phyloP scores from a whole-genome alignment of 2,329 filamentous ascomycete genomes.

The Penicillium sclerotigenum region DNA sequence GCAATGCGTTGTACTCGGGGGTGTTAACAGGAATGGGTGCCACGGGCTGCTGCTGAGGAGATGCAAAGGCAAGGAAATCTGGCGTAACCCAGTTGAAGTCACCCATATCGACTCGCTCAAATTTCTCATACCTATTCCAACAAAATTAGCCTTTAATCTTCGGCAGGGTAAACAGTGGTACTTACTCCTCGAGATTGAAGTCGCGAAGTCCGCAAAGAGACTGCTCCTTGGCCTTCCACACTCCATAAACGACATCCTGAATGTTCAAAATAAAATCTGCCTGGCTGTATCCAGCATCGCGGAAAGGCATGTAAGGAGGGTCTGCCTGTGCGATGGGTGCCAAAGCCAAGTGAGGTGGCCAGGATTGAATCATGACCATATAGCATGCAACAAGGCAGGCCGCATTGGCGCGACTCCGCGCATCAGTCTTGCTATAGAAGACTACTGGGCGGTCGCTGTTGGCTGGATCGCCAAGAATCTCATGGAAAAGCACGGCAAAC shows the following conservation, averaged over 20 bases:
- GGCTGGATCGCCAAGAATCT: conserved; percentile 85
- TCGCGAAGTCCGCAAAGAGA: conserved; percentile 85
- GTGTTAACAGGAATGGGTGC: conserved; percentile 69
- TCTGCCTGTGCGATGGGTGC: conserved; percentile 96
- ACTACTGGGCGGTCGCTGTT: conserved; percentile 89
- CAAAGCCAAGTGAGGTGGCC: conserved; percentile 92
- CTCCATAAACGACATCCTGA: conserved; percentile 95
- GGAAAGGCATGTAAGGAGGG: conserved; percentile 96
- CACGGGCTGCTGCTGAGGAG: conserved; percentile 78
- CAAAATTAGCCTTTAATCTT: conserved; percentile 12
- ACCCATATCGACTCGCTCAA: conserved; percentile 92
- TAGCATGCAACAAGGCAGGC: conserved; percentile 95
- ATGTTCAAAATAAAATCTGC: conserved; percentile 94
- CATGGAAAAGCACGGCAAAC: conserved; percentile 93
- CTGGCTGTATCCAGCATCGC: conserved; percentile 96
- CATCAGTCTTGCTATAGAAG: conserved; percentile 91
- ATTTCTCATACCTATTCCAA: conserved; percentile 73
- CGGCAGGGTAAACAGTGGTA: conserved; percentile 7
- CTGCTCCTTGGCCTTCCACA: conserved; percentile 98
- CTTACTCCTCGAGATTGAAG: conserved; percentile 86
- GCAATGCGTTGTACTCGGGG: conserved; percentile 70
- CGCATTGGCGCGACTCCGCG: conserved; percentile 83
- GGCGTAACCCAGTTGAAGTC: conserved; percentile 99
- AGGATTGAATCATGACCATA: conserved; percentile 97
- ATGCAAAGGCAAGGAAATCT: conserved; percentile 92